Evolutionary conservation across 2,329 filamentous ascomycete genomes (phyloP).

Genomic region (Fusarium sp.): DNA sequence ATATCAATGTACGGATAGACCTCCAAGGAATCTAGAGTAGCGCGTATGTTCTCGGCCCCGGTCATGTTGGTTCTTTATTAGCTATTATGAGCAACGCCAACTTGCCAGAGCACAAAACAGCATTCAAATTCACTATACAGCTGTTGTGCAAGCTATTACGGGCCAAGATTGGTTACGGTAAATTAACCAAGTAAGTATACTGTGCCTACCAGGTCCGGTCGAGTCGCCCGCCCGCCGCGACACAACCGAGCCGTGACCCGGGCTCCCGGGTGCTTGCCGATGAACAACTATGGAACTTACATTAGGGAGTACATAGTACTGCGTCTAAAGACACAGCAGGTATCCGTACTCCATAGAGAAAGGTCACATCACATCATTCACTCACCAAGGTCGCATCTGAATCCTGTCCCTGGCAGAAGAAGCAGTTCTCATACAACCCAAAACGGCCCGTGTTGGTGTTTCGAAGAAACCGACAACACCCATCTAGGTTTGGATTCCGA

Average conservation of each 20-base stretch:
- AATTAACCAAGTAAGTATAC: constrained; percentile 4
- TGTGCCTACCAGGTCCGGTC: constrained; percentile 31
- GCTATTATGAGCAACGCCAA: constrained; percentile 14
- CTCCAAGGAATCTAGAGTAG: no score
- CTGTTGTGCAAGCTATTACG: constrained; percentile 15
- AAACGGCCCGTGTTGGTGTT: constrained; percentile 23
- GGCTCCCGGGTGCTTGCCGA: constrained; percentile 44
- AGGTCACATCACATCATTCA: not conserved
- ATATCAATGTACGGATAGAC: no score
- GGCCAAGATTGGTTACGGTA: constrained; percentile 30
- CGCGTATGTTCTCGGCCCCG: constrained; percentile 12
- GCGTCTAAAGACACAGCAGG: constrained; percentile 13
- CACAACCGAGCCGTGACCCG: constrained; percentile 42
- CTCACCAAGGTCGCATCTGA: constrained; percentile 9
- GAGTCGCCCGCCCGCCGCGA: constrained; percentile 39
- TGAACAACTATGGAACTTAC: constrained; percentile 11
- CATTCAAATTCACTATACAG: constrained; percentile 19
- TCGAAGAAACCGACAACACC: constrained; percentile 17
- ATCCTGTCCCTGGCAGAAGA: constrained; percentile 23
- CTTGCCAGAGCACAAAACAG: constrained; percentile 8
- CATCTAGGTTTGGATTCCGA: constrained; percentile 32
- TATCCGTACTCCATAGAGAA: not conserved
- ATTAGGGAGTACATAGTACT: not conserved
- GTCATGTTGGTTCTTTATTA: constrained; percentile 18
- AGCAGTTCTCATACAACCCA: constrained; percentile 22